Percentiles rank a stretch among this genome's conserved stretches.
These are phyloP conservation scores for Phytophthora boehmeriae DNA, from an alignment of 352 stramenopile genomes.

Conservation along the genomic window DNA sequence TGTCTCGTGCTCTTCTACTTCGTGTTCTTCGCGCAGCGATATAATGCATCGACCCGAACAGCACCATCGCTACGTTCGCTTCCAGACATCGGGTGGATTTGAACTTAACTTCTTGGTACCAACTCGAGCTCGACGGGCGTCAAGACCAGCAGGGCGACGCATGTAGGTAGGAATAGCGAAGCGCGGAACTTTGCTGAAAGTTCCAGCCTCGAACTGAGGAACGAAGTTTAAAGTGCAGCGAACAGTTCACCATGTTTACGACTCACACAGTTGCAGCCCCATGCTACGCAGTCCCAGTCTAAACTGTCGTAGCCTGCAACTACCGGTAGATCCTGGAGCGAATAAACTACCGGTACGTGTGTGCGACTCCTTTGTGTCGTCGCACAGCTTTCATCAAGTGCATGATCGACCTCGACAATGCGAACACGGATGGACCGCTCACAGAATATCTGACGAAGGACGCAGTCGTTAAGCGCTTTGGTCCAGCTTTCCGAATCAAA, in stretches of 20 bases:
- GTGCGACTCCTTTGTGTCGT: no score
- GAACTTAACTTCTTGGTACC: constrained; percentile 67
- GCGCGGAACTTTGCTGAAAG: no score
- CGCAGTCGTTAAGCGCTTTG: constrained; percentile 87
- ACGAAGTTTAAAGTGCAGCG: no score
- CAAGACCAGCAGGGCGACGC: constrained; percentile 75
- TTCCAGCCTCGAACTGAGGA: no score
- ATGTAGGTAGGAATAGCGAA: constrained; percentile 77
- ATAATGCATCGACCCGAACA: constrained; percentile 69
- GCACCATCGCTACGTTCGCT: constrained; percentile 87
- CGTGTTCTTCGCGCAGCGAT: constrained; percentile 88
- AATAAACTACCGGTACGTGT: no score
- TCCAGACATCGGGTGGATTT: constrained; percentile 86
- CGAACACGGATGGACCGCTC: constrained; percentile 74
- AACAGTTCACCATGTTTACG: no score
- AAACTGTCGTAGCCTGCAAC: no score
- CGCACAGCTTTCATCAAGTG: constrained; percentile 97
- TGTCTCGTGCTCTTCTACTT: constrained; percentile 89
- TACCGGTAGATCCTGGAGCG: no score
- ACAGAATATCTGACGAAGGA: constrained; percentile 73
- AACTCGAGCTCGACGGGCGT: constrained; percentile 57
- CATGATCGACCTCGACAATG: constrained; percentile 89
- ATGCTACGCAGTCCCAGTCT: no score
- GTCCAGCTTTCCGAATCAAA: constrained; percentile 78
- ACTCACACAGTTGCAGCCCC: no score